Percentiles rank a stretch among this genome's conserved stretches.
Conservation (phyloP, 331 rosid genomes). For the Malus hybrid region DNA sequence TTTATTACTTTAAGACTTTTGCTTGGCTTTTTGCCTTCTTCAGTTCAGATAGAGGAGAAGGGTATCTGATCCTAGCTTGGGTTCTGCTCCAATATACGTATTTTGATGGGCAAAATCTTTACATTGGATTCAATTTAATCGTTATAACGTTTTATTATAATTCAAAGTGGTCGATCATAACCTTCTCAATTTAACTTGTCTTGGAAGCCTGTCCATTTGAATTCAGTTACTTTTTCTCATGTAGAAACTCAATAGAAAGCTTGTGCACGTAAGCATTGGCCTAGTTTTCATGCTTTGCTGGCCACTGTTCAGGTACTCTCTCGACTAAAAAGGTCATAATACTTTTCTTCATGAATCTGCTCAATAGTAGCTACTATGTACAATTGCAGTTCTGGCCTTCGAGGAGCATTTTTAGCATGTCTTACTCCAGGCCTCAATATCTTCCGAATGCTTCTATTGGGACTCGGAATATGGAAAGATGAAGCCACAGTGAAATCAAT, state of each 20-base stretch:
- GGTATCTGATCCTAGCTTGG: neutral
- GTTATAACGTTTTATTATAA: neutral
- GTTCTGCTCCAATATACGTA: neutral
- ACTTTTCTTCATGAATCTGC: neutral
- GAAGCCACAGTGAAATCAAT: constrained; percentile 84
- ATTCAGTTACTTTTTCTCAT: constrained; percentile 12
- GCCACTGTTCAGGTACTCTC: constrained; percentile 82
- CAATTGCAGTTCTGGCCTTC: constrained; percentile 40
- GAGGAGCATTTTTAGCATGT: constrained; percentile 49
- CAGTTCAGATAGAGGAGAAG: neutral
- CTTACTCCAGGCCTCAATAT: constrained; percentile 70
- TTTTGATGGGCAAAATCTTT: neutral
- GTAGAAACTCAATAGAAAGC: constrained; percentile 90
- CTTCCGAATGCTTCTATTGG: constrained; percentile 62
- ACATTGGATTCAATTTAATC: neutral
- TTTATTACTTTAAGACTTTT: neutral
- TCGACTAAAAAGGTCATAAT: neutral
- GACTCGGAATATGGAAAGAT: constrained; percentile 74
- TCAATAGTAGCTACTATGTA: constrained; percentile 3
- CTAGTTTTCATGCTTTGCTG: constrained; percentile 88
- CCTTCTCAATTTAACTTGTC: neutral
- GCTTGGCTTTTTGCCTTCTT: neutral
- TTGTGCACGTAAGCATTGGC: constrained; percentile 83
- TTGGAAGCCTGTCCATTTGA: neutral
- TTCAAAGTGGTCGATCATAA: neutral